Conservation (phyloP, 345 rosid genomes). For the Kandelia obovata region DNA sequence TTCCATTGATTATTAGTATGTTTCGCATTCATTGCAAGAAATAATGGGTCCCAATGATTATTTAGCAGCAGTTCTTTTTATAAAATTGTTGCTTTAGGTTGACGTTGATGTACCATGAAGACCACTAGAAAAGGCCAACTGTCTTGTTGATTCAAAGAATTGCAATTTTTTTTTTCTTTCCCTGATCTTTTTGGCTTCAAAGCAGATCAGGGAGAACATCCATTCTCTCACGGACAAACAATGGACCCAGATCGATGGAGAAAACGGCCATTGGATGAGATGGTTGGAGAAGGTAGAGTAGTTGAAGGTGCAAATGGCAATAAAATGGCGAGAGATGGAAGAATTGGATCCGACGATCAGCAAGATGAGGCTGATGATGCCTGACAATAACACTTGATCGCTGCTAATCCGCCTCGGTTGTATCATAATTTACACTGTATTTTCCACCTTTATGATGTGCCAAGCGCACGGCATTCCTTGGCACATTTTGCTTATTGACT, state of each 20-base stretch:
- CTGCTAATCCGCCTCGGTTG: background rate
- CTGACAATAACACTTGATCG: slow-evolving; percentile 10
- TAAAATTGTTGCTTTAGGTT: background rate
- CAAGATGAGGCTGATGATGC: slow-evolving; percentile 13
- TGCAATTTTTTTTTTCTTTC: slow-evolving; percentile 9
- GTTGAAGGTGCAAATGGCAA: slow-evolving; percentile 30
- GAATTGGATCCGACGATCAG: slow-evolving; percentile 17
- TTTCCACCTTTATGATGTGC: slow-evolving; percentile 7
- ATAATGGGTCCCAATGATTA: slow-evolving; percentile 1
- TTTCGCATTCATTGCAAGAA: slow-evolving; percentile 7
- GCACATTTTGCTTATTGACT: background rate
- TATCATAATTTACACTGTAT: background rate
- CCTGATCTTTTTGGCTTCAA: slow-evolving; percentile 22
- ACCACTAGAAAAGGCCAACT: background rate
- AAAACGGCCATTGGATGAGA: slow-evolving; percentile 32
- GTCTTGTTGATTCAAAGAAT: slow-evolving; percentile 18
- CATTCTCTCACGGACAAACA: slow-evolving; percentile 29
- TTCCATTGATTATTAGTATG: slow-evolving; percentile 15
- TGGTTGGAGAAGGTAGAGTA: slow-evolving; percentile 30
- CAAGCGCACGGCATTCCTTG: slow-evolving; percentile 6
- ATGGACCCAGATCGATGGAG: slow-evolving; percentile 38
- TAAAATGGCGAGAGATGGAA: slow-evolving; percentile 25
- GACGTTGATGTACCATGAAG: background rate
- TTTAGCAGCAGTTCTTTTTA: background rate
- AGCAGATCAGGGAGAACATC: slow-evolving; percentile 44